A percentile compares a stretch with the other conserved stretches of the same genome.
Evolutionary conservation across 164 flowering plant species (phyloP).

Genomic region (Paratinospora sagittata): DNA sequence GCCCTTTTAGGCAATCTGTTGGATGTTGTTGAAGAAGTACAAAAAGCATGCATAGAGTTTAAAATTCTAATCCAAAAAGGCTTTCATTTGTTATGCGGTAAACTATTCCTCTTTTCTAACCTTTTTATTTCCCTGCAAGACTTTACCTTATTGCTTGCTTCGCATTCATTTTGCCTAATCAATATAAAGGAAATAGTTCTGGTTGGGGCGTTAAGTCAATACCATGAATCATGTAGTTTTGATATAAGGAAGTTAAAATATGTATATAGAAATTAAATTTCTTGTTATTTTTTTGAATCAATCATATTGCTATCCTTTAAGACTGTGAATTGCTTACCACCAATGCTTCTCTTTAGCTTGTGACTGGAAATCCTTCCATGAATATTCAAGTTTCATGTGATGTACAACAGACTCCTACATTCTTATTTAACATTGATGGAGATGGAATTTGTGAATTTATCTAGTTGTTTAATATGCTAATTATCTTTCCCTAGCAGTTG

Average conservation of each 20-base stretch:
- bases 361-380: background rate
- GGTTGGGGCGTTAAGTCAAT: background rate
- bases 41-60: constrained; percentile 42
- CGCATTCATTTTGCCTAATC: background rate
- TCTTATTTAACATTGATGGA: background rate
- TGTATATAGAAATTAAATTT: background rate
- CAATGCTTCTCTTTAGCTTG: too few species aligned
- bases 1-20: constrained; percentile 56
- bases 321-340: too few species aligned
- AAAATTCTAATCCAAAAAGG: constrained; percentile 36
- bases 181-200: background rate
- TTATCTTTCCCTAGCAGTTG: background rate
- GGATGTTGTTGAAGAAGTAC: constrained; percentile 70
- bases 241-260: background rate
- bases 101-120: background rate
- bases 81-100: constrained; percentile 59
- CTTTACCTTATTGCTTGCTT: background rate
- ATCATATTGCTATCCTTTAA: too few species aligned
- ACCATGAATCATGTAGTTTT: background rate
- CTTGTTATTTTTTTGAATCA: too few species aligned
- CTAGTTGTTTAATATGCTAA: background rate
- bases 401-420: background rate
- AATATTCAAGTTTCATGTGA: background rate
- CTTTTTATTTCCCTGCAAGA: background rate
- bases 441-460: background rate